Base-by-base conservation (phyloP, 495 filamentous ascomycete species). In the Choiromyces venosus region DNA sequence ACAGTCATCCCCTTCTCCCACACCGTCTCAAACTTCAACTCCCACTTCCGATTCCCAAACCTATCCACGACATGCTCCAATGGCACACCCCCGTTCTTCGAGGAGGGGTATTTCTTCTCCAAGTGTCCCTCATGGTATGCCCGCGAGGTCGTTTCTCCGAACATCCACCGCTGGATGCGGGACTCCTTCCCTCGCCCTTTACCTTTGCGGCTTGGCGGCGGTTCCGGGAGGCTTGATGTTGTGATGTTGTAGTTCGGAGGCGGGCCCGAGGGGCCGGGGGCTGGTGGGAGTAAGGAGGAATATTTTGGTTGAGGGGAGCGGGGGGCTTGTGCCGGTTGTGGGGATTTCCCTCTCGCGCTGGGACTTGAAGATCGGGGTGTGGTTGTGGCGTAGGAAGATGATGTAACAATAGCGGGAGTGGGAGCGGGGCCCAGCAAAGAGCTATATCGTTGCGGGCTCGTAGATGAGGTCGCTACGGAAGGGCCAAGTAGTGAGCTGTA, bases 11-110 rank as follows among this genome's bases (percentile, higher is more conserved):
- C 52, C 14, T 10, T 18, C 12, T 71, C 73, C 0, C 14, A 18
- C 1, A 16, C 29, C 65, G 37, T 40, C 35, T 37, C 68, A 36
- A 52, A 25, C 33, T 38, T 76, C 5, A 76, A 29, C 29, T 67
- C 69, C 40, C 69, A 37, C 40, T 69, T 76, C 69, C 75, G 68
- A 8, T 77, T 77, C 10, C 75, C 75, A 52, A 77, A 77, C 12
- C 66, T 44, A 72, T 77, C 75, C 2, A 67, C 69, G 9, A 69
- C 75, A 40, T 42, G 16, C 37, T 77, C 75, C 36, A 76, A 19
- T 6, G 69, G 69, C n/a, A 76, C 75, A 10, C 75, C 73, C 39
- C 76, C 75, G 0, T 36, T 69, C 66, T 69, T 69, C 68, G 69
- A 0, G 36, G 65, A 7, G 67, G 21, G 10, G 42, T 77, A 0